Evolutionary conservation across 2,329 filamentous ascomycete genomes (phyloP).

Genomic region (Alternaria postmessia): DNA sequence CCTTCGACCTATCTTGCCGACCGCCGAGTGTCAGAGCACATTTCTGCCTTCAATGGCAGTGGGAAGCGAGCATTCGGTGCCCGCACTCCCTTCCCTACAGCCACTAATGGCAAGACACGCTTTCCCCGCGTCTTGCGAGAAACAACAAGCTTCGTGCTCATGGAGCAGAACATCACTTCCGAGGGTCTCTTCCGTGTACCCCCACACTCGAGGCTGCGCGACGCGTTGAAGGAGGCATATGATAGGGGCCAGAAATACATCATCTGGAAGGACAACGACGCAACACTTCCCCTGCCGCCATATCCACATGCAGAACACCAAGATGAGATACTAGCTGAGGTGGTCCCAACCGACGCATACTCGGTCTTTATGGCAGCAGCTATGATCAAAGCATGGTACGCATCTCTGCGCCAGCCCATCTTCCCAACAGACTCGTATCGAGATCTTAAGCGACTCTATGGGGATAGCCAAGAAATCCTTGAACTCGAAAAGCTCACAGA

Average conservation of each 20-base stretch:
- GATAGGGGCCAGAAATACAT: conserved; percentile 64
- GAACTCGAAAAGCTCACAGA: conserved; percentile 55
- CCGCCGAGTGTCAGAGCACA: conserved; percentile 58
- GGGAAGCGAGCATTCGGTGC: conserved; percentile 58
- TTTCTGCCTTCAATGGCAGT: conserved; percentile 57
- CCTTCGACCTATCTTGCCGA: conserved; percentile 64
- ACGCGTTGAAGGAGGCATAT: conserved; percentile 63
- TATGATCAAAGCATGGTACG: conserved; percentile 65
- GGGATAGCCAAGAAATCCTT: conserved; percentile 48
- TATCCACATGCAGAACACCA: conserved; percentile 47
- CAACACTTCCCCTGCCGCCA: conserved; percentile 42
- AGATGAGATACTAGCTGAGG: conserved; percentile 55
- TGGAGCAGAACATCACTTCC: conserved; percentile 57
- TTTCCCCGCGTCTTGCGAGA: conserved; percentile 63
- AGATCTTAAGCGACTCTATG: conserved; percentile 56
- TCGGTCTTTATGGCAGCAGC: conserved; percentile 62
- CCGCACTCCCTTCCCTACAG: conserved; percentile 58
- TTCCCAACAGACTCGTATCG: conserved; percentile 60
- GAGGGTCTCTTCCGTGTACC: conserved; percentile 65
- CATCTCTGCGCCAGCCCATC: conserved; percentile 61
- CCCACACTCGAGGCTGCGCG: conserved; percentile 59
- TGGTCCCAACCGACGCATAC: conserved; percentile 61
- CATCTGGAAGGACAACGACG: conserved; percentile 58
- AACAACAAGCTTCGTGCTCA: conserved; percentile 60
- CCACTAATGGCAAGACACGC: conserved; percentile 55